Evolutionary conservation across 495 filamentous ascomycete genomes (phyloP).

Genomic region (Tuber umbilicatum): DNA sequence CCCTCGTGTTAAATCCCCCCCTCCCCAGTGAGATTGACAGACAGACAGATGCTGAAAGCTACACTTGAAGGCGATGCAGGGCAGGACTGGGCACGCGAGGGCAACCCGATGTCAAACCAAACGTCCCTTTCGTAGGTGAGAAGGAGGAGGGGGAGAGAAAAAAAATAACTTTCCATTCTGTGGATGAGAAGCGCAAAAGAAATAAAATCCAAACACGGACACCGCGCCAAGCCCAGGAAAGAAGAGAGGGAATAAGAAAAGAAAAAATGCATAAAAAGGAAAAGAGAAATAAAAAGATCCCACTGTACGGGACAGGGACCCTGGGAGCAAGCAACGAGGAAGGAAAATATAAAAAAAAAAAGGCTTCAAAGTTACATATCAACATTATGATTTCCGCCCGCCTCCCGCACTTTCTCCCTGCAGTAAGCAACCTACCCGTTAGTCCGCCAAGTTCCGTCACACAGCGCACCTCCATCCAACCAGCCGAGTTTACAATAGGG

Average conservation of each 20-base stretch:
- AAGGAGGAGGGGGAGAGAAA: neutral
- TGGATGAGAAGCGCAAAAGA: neutral
- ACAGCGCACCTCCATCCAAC: neutral
- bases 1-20: neutral
- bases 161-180: neutral
- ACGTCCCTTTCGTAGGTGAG: neutral
- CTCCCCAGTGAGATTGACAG: neutral
- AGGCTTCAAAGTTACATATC: constrained; percentile 27
- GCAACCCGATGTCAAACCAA: neutral
- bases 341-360: neutral
- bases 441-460: neutral
- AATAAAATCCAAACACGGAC: constrained; percentile 19
- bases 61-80: neutral
- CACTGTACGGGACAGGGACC: constrained; percentile 1
- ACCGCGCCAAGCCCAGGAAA: constrained; percentile 36
- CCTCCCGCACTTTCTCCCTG: neutral
- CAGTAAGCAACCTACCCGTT: neutral
- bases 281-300: neutral
- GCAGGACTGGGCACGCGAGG: neutral
- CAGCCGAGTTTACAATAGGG: neutral
- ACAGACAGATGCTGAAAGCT: neutral
- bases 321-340: neutral
- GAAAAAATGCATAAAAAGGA: constrained; percentile 16
- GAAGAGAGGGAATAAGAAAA: constrained; percentile 28
- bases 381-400: constrained; percentile 25